phyloP scores from a whole-genome alignment of 2,329 filamentous ascomycete genomes.

The Colletotrichum trifolii region DNA sequence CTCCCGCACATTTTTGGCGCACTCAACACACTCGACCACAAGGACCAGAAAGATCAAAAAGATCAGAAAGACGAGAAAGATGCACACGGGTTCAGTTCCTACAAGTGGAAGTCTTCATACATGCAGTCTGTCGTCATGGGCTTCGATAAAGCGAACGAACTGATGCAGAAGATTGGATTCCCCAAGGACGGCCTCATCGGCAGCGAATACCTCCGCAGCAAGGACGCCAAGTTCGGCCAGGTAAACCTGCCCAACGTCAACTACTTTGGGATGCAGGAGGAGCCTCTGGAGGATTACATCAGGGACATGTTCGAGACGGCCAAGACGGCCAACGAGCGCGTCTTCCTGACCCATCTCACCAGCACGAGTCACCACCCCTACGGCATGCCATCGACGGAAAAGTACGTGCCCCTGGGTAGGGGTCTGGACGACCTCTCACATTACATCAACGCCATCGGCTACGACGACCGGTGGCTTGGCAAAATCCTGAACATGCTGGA shows the following conservation, averaged over 20 bases:
- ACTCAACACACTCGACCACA: conserved; percentile 36
- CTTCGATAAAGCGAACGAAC: conserved; percentile 36
- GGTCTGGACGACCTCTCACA: conserved; percentile 45
- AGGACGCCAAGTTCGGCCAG: conserved; percentile 13
- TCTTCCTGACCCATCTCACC: conserved; percentile 50
- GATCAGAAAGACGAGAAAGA: conserved; percentile 7
- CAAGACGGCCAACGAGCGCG: conserved; percentile 43
- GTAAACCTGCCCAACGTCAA: conserved; percentile 42
- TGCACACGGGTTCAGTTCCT: conserved; percentile 32
- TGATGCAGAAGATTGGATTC: conserved; percentile 40
- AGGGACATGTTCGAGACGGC: conserved; percentile 37
- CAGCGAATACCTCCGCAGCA: conserved; percentile 11
- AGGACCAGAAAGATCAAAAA: not conserved
- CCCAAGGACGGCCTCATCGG: conserved; percentile 23
- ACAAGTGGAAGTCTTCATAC: conserved; percentile 34
- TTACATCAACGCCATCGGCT: conserved; percentile 55
- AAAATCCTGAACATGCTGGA: conserved; percentile 53
- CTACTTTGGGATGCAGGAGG: conserved; percentile 57
- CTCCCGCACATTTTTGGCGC: conserved; percentile 43
- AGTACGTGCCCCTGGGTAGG: conserved; percentile 19
- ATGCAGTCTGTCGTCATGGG: conserved; percentile 38
- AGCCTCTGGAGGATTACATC: conserved; percentile 50
- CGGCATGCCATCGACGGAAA: conserved; percentile 18
- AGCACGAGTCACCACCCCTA: conserved; percentile 51
- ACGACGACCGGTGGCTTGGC: conserved; percentile 52